These are phyloP conservation scores for Penicillium waksmanii DNA, from an alignment of 495 filamentous ascomycete species.

Conservation along the genomic window DNA sequence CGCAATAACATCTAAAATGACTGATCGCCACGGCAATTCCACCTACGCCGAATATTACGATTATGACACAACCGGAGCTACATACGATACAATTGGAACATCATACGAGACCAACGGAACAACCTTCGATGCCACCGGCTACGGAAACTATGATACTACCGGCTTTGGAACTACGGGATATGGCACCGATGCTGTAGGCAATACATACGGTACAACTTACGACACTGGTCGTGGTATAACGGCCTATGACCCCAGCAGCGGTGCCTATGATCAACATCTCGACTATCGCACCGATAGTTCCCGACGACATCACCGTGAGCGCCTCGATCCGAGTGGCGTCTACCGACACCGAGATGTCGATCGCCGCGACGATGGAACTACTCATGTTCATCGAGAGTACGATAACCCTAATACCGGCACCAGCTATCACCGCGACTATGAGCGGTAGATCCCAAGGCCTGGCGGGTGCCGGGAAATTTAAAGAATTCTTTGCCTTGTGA, in stretches of 20 bases:
- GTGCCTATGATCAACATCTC: slow-evolving; percentile 45
- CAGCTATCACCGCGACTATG: slow-evolving; percentile 37
- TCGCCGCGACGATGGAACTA: slow-evolving; percentile 37
- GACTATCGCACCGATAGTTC: slow-evolving; percentile 38
- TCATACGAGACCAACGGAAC: slow-evolving; percentile 28
- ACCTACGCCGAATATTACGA: slow-evolving; percentile 16
- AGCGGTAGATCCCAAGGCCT: slow-evolving; percentile 18
- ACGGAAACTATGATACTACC: slow-evolving; percentile 25
- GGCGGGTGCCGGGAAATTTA: background rate
- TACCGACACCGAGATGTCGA: slow-evolving; percentile 43
- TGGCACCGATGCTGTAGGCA: slow-evolving; percentile 40
- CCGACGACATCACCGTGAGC: slow-evolving; percentile 43
- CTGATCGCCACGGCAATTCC: slow-evolving; percentile 18
- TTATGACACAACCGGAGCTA: slow-evolving; percentile 18
- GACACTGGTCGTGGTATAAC: slow-evolving; percentile 45
- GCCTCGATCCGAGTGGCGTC: slow-evolving; percentile 32
- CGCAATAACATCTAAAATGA: slow-evolving; percentile 23
- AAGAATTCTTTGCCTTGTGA: background rate
- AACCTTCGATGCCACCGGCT: slow-evolving; percentile 28
- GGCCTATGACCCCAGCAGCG: slow-evolving; percentile 39
- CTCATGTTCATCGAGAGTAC: slow-evolving; percentile 42
- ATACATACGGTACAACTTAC: slow-evolving; percentile 45
- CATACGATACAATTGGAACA: slow-evolving; percentile 18
- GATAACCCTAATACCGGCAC: slow-evolving; percentile 45
- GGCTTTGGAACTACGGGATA: slow-evolving; percentile 47